Base-by-base conservation (phyloP, 116 monocot species). In the Papilionanthe hybrid region DNA sequence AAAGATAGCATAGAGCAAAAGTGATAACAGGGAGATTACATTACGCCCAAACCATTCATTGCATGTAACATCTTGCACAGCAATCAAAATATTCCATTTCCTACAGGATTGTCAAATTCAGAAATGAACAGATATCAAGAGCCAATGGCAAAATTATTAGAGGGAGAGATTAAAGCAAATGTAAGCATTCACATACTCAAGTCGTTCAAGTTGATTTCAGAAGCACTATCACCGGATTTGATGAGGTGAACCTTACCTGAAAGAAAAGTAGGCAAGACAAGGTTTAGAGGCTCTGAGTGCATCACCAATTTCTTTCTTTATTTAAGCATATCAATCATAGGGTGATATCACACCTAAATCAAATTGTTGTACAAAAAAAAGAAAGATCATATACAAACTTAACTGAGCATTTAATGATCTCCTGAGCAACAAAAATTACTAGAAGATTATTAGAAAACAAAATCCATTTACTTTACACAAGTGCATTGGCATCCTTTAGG, bases 211-310 rank as follows among this genome's bases (percentile, higher is more conserved):
- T 90, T 84, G 77, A 89, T 89, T 78, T 53, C 84, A n/a, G 89
- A 17, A 80, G 86, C 79, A 15, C 23, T 72, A 28, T 89, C 86
- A 9, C 90, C 92, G 30, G 89, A 84, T 83, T 87, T 92, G 47
- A 95, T 86, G 87, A 91, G 83, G 8, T 88, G 92, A 81, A 95
- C 75, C 82, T 91, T 92, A 13, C 95, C 95, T 95, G 53, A n/a
- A 80, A 27, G 80, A 20, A 4, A 37, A 37, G 37, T 32, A 27
- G 0, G 15, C 12, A 13, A 2, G 50, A 12, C 12, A 50, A 13
- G 50, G 50, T 45, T 53, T 53, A 53, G 53, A 53, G 13, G 53
- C 53, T 53, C 53, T 17, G 17, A 15, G 53, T 53, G 37, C 15
- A 53, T 4, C 53, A 53, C 15, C 17, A 18, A 53, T 18, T 53